Evolutionary conservation across 148 eudicot species (phyloP), one percentile per base, ranked within the genome.

Genomic region (Nyssa sinensis): DNA sequence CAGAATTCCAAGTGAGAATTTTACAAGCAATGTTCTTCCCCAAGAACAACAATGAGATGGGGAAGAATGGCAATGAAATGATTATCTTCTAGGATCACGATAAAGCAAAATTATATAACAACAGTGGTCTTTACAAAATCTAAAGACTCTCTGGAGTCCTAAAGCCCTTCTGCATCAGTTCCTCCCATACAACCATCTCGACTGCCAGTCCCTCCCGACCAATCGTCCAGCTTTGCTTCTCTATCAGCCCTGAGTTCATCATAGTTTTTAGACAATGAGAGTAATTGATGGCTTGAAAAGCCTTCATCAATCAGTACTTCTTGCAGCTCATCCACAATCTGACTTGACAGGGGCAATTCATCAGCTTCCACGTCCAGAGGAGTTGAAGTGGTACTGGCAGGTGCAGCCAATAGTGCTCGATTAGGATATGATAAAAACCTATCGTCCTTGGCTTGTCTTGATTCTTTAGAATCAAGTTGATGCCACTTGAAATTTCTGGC

Each of bases 221-320:
- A 93, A 47, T 86, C 87, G 70, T 91, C 93, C 25, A 93, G 74
- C 75, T 77, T 89, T 25, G 90, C 89, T 81, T 91, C 98, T 81
- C 64, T 88, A 66, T 82, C 91, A 21, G 88, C 87, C 79, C 79
- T 93, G 47, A 91, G 89, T 68, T 84, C 89, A n/a, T 93, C 88
- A 66, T 35, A 93, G 37, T 81, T 84, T 21, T 77, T 78, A 14
- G 78, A 75, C 44, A 51, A 55, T 1, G 91, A 63, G 9, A 79
- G 61, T 39, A 77, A 60, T 33, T 72, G 35, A 25, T 55, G 60
- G 44, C 66, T 57, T 13, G 73, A 39, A 41, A 47, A 24, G 55
- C 73, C 62, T 47, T 28, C 74, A 76, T 66, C 79, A 1, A 66
- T 66, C 29, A 71, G 30, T 8, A 63, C 83, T 77, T 71, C 88